Conservation (phyloP, 176 grass and related monocot species). For the Carex parvula region DNA sequence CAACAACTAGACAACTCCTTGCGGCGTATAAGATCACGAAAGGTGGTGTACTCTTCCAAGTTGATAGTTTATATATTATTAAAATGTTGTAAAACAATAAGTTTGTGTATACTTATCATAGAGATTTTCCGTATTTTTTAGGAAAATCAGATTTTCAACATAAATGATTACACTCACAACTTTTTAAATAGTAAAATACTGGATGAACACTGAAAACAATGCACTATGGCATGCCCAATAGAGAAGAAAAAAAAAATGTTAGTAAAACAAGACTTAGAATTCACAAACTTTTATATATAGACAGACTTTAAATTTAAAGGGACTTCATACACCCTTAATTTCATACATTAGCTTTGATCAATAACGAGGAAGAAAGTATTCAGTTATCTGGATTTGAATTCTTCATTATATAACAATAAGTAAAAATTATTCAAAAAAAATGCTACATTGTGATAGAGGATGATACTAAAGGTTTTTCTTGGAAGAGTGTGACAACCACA, state of each 20-base stretch:
- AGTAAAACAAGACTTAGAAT: not conserved
- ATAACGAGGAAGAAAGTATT: not conserved
- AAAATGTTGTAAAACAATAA: not conserved
- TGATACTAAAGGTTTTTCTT: not conserved
- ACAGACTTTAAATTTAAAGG: not conserved
- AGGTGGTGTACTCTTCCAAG: conserved; percentile 28
- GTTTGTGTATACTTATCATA: not conserved
- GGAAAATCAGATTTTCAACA: not conserved
- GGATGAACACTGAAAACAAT: not conserved
- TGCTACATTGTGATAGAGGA: not conserved
- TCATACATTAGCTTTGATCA: not conserved
- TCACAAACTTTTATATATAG: not conserved
- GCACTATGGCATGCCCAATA: not conserved
- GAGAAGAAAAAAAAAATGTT: not conserved
- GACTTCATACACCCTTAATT: not conserved
- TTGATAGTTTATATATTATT: not conserved
- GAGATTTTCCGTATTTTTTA: not conserved
- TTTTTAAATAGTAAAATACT: not conserved
- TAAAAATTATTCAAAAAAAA: not conserved
- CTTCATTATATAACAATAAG: not conserved
- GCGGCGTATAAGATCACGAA: conserved; percentile 54
- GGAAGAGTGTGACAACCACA: no score
- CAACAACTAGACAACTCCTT: conserved; percentile 48
- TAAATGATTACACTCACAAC: not conserved
- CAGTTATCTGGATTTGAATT: not conserved